Conservation (phyloP, 2,329 filamentous ascomycete genomes). For the Nemania sp. region DNA sequence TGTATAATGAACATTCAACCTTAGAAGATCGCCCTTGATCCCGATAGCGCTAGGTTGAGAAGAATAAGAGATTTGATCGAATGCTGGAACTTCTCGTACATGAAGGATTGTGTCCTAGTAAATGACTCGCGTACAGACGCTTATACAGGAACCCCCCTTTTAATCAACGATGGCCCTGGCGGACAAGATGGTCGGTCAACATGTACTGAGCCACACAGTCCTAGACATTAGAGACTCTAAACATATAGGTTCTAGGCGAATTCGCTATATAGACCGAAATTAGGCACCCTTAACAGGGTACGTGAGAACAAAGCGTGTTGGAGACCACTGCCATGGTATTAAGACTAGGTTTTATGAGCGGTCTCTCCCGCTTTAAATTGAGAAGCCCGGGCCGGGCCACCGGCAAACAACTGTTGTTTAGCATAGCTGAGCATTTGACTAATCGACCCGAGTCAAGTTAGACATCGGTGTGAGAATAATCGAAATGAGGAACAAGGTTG, state of each 20-base stretch:
- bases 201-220: constrained; percentile 9
- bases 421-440: background rate
- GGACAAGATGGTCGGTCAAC: constrained; percentile 2
- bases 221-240: background rate
- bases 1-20: background rate
- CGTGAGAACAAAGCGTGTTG: background rate
- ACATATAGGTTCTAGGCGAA: constrained; percentile 2
- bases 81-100: background rate
- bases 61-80: background rate
- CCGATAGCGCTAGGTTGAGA: background rate
- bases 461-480: background rate
- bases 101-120: constrained; percentile 16
- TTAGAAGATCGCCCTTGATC: background rate
- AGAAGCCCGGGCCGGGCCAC: constrained; percentile 6
- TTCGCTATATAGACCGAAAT: constrained; percentile 1
- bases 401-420: constrained; percentile 3
- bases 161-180: background rate
- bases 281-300: background rate
- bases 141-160: constrained; percentile 11
- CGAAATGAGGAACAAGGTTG: background rate
- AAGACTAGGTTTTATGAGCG: constrained; percentile 3
- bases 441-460: background rate
- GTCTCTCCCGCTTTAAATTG: constrained; percentile 9
- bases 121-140: constrained; percentile 2
- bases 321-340: background rate